These are phyloP conservation scores for Fulvia fulva DNA, from an alignment of 2,329 filamentous ascomycete genomes.

Conservation along the genomic window DNA sequence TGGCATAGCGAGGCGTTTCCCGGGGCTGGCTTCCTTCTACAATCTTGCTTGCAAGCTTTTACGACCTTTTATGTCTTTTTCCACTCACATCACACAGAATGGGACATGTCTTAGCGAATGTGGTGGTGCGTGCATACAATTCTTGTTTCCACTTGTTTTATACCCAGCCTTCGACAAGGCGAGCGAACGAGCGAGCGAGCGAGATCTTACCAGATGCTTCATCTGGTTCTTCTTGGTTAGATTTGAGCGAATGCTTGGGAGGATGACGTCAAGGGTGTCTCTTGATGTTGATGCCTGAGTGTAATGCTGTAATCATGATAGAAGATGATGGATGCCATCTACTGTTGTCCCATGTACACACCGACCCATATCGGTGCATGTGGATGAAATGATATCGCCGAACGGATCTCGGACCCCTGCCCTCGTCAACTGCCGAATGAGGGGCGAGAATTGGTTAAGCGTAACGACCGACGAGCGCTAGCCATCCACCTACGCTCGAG, in stretches of 20 bases:
- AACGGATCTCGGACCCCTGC: neutral
- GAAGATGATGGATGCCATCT: neutral
- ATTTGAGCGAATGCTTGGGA: neutral
- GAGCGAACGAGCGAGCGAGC: neutral
- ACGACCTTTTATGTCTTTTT: neutral
- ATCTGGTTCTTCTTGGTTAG: neutral
- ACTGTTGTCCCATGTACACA: neutral
- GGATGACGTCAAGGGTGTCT: neutral
- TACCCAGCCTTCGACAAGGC: constrained; percentile 1
- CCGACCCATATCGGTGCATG: neutral
- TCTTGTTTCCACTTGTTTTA: constrained; percentile 4
- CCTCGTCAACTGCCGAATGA: neutral
- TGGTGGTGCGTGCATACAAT: neutral
- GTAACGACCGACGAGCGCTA: no score
- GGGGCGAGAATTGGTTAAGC: no score
- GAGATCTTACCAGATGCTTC: neutral
- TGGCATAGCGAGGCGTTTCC: constrained; percentile 11
- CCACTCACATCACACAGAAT: constrained; percentile 2
- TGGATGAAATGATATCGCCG: neutral
- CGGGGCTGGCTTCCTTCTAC: neutral
- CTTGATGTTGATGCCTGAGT: neutral
- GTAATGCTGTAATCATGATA: neutral
- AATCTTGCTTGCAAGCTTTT: neutral
- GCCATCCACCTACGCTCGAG: no score
- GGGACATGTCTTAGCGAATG: neutral